phyloP scores from a whole-genome alignment of 1,284 basidiomycete genomes.

The Leccinum pachyderme region DNA sequence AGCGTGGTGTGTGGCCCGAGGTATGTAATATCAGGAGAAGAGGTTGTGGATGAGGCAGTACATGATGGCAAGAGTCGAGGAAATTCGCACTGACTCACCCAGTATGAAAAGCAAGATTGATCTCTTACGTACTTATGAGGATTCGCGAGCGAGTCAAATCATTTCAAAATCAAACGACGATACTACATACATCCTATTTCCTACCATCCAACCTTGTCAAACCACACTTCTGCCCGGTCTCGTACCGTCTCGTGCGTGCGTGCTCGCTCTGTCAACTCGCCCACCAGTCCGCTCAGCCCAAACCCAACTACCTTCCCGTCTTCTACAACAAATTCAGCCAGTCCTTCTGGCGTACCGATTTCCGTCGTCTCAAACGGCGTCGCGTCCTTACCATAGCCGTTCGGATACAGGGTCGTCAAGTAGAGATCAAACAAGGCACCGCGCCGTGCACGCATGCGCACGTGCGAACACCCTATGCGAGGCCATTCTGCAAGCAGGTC shows the following conservation, averaged over 20 bases:
- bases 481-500: constrained; percentile 31
- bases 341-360: constrained; percentile 4
- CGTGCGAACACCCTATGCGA: constrained; percentile 26
- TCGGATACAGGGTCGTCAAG: constrained; percentile 24
- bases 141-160: too few species aligned
- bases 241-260: constrained; percentile 10
- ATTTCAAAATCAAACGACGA: too few species aligned
- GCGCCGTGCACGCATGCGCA: constrained; percentile 21
- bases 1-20: not conserved
- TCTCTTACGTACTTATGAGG: too few species aligned
- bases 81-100: not conserved
- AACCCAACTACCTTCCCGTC: constrained; percentile 28
- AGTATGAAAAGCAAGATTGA: too few species aligned
- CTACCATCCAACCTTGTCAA: constrained; percentile 17
- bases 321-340: constrained; percentile 22
- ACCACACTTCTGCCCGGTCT: constrained; percentile 29
- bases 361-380: constrained; percentile 29
- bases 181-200: not conserved
- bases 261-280: constrained; percentile 15
- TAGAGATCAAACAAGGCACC: constrained; percentile 14
- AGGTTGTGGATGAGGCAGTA: constrained; percentile 1
- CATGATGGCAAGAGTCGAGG: not conserved
- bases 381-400: constrained; percentile 30
- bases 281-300: constrained; percentile 19
- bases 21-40: too few species aligned